Percentiles rank a stretch among this genome's conserved stretches.
These are phyloP conservation scores for Coemansia aciculifera DNA, from an alignment of 192 early-diverging fungal species.

Conservation along the genomic window DNA sequence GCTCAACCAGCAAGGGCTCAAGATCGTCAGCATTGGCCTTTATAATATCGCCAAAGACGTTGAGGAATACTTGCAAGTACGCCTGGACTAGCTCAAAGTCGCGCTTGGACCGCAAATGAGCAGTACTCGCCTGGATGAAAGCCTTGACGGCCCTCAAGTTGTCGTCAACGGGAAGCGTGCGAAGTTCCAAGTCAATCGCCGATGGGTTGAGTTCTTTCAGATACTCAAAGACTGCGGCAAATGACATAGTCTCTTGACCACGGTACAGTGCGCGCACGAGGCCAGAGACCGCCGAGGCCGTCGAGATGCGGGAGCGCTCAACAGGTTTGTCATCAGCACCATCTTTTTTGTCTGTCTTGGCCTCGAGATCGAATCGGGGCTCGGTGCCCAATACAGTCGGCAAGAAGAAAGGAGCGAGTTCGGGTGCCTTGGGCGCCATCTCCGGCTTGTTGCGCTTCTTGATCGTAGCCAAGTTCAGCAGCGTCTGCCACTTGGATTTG, in stretches of 20 bases:
- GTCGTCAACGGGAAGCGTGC: conserved; percentile 70
- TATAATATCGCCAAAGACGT: conserved; percentile 79
- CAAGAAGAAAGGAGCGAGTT: conserved; percentile 93
- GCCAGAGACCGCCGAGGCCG: conserved; percentile 64
- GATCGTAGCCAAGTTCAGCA: conserved; percentile 86
- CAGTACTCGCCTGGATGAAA: conserved; percentile 69
- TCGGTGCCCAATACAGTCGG: conserved; percentile 72
- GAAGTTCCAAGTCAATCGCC: conserved; percentile 81
- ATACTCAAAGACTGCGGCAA: conserved; percentile 65
- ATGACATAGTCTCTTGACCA: conserved; percentile 26
- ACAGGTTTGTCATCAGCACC: conserved; percentile 49
- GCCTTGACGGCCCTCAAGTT: conserved; percentile 61
- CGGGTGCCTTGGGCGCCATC: conserved; percentile 84
- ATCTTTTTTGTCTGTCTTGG: conserved; percentile 36
- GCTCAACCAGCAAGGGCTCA: conserved; percentile 47
- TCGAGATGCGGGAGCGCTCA: conserved; percentile 50
- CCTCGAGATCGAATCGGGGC: conserved; percentile 62
- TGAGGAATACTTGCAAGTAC: conserved; percentile 74
- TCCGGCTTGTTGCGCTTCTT: conserved; percentile 91
- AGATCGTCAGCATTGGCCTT: conserved; percentile 59
- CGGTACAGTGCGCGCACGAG: conserved; percentile 56
- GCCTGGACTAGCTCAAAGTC: conserved; percentile 90
- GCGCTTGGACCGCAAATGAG: conserved; percentile 60
- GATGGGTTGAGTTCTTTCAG: conserved; percentile 79
- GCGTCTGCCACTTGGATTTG: conserved; percentile 85